Conservation (phyloP, 192 early-diverging fungal genomes). For the Backusella luteola region DNA sequence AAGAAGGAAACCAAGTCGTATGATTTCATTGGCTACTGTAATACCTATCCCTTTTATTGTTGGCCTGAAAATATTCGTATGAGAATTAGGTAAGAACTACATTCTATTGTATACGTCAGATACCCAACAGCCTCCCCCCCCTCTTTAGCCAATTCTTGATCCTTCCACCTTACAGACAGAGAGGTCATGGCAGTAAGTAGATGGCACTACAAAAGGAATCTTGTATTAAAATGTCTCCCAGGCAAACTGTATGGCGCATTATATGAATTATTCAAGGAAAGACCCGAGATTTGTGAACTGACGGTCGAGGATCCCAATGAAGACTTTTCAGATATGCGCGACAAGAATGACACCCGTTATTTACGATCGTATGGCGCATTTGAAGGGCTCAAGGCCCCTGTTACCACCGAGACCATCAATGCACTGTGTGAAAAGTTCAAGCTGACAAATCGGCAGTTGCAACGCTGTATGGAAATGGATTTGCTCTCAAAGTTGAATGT, state of each 20-base stretch:
- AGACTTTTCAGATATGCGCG: slow-evolving; percentile 81
- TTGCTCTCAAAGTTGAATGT: slow-evolving; percentile 63
- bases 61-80: slow-evolving; percentile 77
- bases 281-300: slow-evolving; percentile 54
- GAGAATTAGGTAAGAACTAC: slow-evolving; percentile 57
- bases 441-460: slow-evolving; percentile 78
- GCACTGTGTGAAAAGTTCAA: slow-evolving; percentile 63
- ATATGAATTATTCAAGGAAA: slow-evolving; percentile 48
- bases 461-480: slow-evolving; percentile 82
- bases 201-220: not conserved
- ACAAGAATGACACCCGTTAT: slow-evolving; percentile 74
- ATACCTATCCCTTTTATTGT: slow-evolving; percentile 82
- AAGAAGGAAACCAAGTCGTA: slow-evolving; percentile 55
- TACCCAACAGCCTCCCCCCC: not conserved
- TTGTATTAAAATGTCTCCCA: slow-evolving; percentile 21
- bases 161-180: slow-evolving; percentile 84
- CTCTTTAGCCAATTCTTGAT: slow-evolving; percentile 82
- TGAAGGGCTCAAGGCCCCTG: slow-evolving; percentile 58
- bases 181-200: slow-evolving; percentile 74
- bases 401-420: slow-evolving; percentile 47
- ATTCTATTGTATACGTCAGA: too few species aligned
- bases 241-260: slow-evolving; percentile 62
- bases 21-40: slow-evolving; percentile 80
- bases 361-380: slow-evolving; percentile 59
- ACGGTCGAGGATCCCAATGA: slow-evolving; percentile 95